A percentile compares a stretch with the other conserved stretches of the same genome.
Evolutionary conservation across 345 rosid species (phyloP).

Genomic region (Noccaea bulbosa): DNA sequence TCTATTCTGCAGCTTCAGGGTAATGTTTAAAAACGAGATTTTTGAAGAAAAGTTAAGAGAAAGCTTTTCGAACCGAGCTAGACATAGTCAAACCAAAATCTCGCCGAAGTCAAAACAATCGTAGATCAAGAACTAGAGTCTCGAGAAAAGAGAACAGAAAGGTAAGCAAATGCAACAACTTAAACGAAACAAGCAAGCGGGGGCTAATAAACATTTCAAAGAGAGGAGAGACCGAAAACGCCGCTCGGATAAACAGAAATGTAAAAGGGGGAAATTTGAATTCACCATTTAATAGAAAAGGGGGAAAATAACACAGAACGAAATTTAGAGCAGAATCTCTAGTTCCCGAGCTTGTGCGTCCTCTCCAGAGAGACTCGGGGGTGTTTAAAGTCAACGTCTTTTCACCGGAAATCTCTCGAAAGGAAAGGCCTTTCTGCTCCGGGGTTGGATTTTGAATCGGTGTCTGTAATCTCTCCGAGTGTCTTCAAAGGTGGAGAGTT

Average conservation of each 20-base stretch:
- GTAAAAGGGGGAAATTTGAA: conserved; percentile 5
- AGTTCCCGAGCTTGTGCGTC: background rate
- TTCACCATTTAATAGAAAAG: conserved; percentile 17
- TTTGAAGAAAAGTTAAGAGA: background rate
- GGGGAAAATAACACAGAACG: background rate
- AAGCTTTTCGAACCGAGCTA: background rate
- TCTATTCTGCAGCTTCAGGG: background rate
- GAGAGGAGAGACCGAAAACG: background rate
- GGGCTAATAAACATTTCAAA: background rate
- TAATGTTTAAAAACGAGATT: background rate
- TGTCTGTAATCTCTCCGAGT: background rate
- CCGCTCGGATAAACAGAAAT: background rate
- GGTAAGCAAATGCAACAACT: conserved; percentile 3
- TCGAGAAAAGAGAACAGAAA: background rate
- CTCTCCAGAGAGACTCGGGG: conserved; percentile 8
- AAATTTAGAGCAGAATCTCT: conserved; percentile 31
- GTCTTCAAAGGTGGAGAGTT: conserved; percentile 15
- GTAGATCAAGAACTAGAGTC: background rate
- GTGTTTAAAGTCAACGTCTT: conserved; percentile 30
- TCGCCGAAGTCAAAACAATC: conserved; percentile 4
- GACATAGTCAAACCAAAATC: conserved; percentile 33
- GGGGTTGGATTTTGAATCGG: conserved; percentile 23
- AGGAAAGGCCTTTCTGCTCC: conserved; percentile 15
- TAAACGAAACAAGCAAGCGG: conserved; percentile 6
- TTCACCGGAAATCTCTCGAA: conserved; percentile 20